These are phyloP conservation scores for Jaenimonas drosophilae DNA, from an alignment of 208 protist species.

Conservation along the genomic window DNA sequence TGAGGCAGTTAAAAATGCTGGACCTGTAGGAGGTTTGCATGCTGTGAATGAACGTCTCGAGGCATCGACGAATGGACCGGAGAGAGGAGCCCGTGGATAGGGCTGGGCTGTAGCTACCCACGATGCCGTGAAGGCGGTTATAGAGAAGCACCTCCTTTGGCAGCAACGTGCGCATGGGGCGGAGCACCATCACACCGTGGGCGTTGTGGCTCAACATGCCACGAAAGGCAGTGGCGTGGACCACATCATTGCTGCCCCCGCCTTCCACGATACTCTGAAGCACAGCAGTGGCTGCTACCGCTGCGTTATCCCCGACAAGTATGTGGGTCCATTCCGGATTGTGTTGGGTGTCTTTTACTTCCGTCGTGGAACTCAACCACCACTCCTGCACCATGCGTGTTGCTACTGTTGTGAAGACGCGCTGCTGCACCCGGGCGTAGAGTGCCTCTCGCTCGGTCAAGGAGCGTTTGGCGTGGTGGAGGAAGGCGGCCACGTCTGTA, in stretches of 20 bases:
- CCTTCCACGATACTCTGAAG: constrained; percentile 54
- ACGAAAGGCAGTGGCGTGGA: constrained; percentile 31
- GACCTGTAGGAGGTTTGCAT: constrained; percentile 40
- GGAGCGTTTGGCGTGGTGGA: constrained; percentile 35
- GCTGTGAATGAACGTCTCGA: constrained; percentile 60
- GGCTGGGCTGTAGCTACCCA: constrained; percentile 34
- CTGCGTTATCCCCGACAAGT: constrained; percentile 47
- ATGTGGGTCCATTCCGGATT: constrained; percentile 22
- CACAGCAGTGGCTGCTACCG: constrained; percentile 24
- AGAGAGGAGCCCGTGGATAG: constrained; percentile 29
- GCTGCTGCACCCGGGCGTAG: constrained; percentile 30
- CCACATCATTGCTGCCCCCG: constrained; percentile 18
- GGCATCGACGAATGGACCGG: constrained; percentile 33
- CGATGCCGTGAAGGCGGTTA: constrained; percentile 32
- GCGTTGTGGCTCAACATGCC: constrained; percentile 15
- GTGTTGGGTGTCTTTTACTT: background rate
- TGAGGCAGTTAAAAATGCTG: constrained; percentile 78
- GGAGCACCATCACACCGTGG: constrained; percentile 35
- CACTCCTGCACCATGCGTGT: constrained; percentile 14
- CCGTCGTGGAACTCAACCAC: background rate
- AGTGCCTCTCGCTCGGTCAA: constrained; percentile 48
- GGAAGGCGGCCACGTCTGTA: constrained; percentile 10
- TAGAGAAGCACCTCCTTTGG: constrained; percentile 61
- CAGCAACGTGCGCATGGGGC: constrained; percentile 53
- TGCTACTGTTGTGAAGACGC: constrained; percentile 23